A percentile compares a stretch with the other conserved stretches of the same genome.
Evolutionary conservation across 179 eudicot genomes (phyloP).

Genomic region (Heliamphora pulchella): DNA sequence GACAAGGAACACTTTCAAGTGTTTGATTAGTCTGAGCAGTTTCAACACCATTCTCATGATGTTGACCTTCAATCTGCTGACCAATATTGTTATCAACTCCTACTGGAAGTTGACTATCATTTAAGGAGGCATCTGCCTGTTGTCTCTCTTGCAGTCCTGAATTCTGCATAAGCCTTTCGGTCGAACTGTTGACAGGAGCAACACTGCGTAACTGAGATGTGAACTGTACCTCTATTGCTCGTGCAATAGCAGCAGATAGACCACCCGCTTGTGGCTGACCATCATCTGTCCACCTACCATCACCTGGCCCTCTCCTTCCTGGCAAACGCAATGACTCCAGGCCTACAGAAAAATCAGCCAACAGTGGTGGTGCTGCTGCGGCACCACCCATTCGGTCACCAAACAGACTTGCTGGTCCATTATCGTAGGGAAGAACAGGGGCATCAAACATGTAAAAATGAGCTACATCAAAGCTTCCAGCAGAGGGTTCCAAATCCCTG

Average conservation of each 20-base stretch:
- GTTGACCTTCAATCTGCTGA: constrained; percentile 35
- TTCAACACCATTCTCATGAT: constrained; percentile 32
- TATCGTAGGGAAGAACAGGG: constrained; percentile 75
- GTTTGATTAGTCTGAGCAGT: constrained; percentile 26
- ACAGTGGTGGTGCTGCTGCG: constrained; percentile 62
- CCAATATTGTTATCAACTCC: constrained; percentile 29
- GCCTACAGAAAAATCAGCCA: constrained; percentile 81
- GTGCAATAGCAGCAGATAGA: constrained; percentile 81
- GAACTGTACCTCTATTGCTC: constrained; percentile 81
- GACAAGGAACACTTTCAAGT: constrained; percentile 28
- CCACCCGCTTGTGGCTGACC: constrained; percentile 95
- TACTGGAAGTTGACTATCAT: constrained; percentile 31
- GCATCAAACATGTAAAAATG: constrained; percentile 89
- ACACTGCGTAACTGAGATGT: constrained; percentile 47
- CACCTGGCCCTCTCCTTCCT: constrained; percentile 91
- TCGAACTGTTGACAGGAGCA: constrained; percentile 33
- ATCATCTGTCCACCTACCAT: constrained; percentile 99
- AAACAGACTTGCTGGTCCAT: constrained; percentile 56
- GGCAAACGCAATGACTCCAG: constrained; percentile 67
- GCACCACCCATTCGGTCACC: constrained; percentile 64
- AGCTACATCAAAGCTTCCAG: constrained; percentile 58
- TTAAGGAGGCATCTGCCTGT: constrained; percentile 27
- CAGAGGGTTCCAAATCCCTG: constrained; percentile 62
- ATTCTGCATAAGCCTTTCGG: constrained; percentile 42
- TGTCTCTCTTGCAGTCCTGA: constrained; percentile 32